Percentiles rank a stretch among this genome's conserved stretches.
phyloP scores from a whole-genome alignment of 495 filamentous ascomycete genomes.

The Cudoniella acicularis region DNA sequence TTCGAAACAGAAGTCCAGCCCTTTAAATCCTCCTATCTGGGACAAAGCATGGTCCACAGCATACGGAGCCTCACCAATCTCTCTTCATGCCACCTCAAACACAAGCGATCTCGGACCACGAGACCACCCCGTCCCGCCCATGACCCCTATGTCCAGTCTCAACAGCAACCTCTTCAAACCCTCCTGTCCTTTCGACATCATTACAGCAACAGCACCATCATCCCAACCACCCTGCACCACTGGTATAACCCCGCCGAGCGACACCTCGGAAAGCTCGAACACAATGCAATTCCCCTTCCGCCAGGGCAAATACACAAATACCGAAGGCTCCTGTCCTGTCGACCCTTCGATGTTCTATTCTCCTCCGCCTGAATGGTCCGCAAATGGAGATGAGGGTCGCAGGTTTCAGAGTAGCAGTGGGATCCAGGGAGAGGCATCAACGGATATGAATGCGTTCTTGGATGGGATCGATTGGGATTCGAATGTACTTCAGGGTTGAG shows the following conservation, averaged over 20 bases:
- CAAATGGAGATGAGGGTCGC: too few relatives aligned
- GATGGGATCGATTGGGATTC: background rate
- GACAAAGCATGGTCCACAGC: background rate
- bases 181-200: background rate
- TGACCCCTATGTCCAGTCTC: background rate
- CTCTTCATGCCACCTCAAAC: background rate
- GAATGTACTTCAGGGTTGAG: too few relatives aligned
- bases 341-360: background rate
- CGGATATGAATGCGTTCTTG: background rate
- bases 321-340: background rate
- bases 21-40: background rate
- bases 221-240: background rate
- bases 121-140: background rate
- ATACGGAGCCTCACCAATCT: background rate
- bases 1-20: background rate
- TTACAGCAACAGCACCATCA: background rate
- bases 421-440: too few relatives aligned
- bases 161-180: background rate
- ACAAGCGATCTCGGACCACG: background rate
- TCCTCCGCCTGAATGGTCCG: background rate
- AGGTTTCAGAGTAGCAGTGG: too few relatives aligned
- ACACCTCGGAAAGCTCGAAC: slow-evolving; percentile 5
- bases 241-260: too few relatives aligned
- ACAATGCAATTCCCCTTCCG: slow-evolving; percentile 16
- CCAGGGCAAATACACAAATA: slow-evolving; percentile 1